These are phyloP conservation scores for Monilinia laxa DNA, from an alignment of 2,329 filamentous ascomycete species.

Conservation along the genomic window DNA sequence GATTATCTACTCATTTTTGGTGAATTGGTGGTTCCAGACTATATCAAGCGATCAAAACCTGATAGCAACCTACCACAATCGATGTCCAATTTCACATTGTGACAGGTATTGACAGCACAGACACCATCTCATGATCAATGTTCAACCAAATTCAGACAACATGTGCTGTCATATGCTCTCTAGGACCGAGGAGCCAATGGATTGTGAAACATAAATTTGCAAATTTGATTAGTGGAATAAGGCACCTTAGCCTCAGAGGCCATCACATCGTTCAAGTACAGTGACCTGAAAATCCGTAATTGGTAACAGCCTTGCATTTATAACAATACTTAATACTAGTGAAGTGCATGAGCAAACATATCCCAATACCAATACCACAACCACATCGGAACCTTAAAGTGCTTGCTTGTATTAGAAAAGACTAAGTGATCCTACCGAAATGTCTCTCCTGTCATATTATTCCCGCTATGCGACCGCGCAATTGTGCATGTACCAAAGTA, in stretches of 20 bases:
- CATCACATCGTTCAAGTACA: background rate
- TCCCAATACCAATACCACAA: background rate
- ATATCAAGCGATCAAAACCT: background rate
- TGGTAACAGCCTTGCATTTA: background rate
- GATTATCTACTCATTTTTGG: background rate
- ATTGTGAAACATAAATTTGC: background rate
- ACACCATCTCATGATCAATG: background rate
- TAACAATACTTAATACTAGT: background rate
- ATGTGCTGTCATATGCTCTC: background rate
- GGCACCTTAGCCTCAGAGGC: background rate
- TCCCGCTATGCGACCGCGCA: slow-evolving; percentile 2
- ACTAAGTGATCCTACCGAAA: slow-evolving; percentile 4
- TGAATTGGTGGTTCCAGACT: background rate
- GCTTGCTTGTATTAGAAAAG: slow-evolving; percentile 12
- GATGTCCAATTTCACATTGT: too few species aligned
- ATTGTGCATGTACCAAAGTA: slow-evolving; percentile 10
- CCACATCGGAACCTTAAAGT: background rate
- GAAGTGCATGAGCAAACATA: background rate
- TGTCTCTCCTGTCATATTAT: background rate
- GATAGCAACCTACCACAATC: background rate
- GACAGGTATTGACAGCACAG: background rate
- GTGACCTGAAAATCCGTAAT: background rate
- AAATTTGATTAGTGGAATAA: background rate
- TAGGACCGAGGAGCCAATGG: too few species aligned
- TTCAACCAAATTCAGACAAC: background rate